Conservation (phyloP, 2,329 filamentous ascomycete genomes). For the Mariannaea sp. region DNA sequence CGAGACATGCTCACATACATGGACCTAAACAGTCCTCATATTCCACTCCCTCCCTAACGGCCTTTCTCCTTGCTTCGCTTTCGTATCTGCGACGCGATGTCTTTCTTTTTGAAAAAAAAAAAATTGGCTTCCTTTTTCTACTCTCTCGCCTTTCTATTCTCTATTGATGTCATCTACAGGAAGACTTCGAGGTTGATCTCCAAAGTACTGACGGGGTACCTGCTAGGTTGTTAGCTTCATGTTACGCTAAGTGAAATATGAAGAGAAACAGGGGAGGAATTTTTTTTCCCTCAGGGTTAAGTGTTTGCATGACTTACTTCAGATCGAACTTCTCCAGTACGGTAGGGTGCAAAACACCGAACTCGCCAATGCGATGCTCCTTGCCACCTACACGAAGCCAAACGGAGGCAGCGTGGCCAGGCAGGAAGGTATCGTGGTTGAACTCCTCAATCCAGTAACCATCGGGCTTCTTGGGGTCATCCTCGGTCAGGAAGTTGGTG, state of each 20-base stretch:
- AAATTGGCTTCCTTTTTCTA: no score
- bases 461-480: slow-evolving; percentile 63
- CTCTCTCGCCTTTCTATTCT: slow-evolving; percentile 20
- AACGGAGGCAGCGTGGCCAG: slow-evolving; percentile 85
- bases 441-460: slow-evolving; percentile 96
- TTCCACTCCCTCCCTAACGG: background rate
- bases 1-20: slow-evolving; percentile 18
- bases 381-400: slow-evolving; percentile 76
- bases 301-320: slow-evolving; percentile 57
- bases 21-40: slow-evolving; percentile 3
- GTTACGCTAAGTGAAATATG: slow-evolving; percentile 8
- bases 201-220: slow-evolving; percentile 89
- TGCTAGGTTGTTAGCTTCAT: slow-evolving; percentile 41
- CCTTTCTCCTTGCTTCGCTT: background rate
- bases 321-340: slow-evolving; percentile 94
- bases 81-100: background rate
- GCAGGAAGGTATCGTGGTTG: slow-evolving; percentile 88
- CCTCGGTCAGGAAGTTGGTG: slow-evolving; percentile 73
- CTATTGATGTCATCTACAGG: slow-evolving; percentile 58
- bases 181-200: slow-evolving; percentile 96
- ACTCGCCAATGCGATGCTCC: slow-evolving; percentile 79
- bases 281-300: no score
- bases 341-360: slow-evolving; percentile 91
- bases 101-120: background rate
- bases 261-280: no score